Percentiles rank a stretch among this genome's conserved stretches.
phyloP scores from a whole-genome alignment of 2,329 filamentous ascomycete genomes.

The Truncatella angustata region DNA sequence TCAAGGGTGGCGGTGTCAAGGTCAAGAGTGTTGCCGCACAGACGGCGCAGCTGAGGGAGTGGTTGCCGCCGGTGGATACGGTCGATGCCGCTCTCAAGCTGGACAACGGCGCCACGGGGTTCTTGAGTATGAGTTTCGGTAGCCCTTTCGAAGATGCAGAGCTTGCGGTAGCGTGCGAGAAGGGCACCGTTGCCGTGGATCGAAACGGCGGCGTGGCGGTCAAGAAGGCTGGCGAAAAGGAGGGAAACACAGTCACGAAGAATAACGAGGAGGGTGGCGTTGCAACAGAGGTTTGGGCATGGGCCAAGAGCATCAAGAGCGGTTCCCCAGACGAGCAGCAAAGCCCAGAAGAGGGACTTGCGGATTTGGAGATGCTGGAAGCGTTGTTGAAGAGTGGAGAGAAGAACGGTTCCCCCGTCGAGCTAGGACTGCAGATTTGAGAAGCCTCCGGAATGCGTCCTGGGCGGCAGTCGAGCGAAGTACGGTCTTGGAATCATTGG shows the following conservation, averaged over 20 bases:
- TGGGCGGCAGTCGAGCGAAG: too few relatives aligned
- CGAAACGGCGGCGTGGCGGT: slow-evolving; percentile 37
- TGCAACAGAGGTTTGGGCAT: slow-evolving; percentile 58
- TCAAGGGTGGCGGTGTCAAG: slow-evolving; percentile 43
- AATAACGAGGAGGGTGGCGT: slow-evolving; percentile 44
- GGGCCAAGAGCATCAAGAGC: slow-evolving; percentile 50
- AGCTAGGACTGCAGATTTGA: slow-evolving; percentile 32
- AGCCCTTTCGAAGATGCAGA: slow-evolving; percentile 52
- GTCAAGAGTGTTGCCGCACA: slow-evolving; percentile 52
- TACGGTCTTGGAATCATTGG: too few relatives aligned
- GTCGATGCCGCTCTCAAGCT: slow-evolving; percentile 58
- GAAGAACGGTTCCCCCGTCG: slow-evolving; percentile 37
- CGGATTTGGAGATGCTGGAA: slow-evolving; percentile 59
- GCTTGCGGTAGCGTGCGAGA: slow-evolving; percentile 56
- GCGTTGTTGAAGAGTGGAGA: slow-evolving; percentile 48
- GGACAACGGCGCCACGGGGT: slow-evolving; percentile 53
- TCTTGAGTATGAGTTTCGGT: slow-evolving; percentile 56
- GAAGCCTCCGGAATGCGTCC: neutral
- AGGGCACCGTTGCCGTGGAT: slow-evolving; percentile 50
- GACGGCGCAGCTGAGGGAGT: slow-evolving; percentile 50
- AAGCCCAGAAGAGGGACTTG: slow-evolving; percentile 56
- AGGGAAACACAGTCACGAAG: slow-evolving; percentile 46
- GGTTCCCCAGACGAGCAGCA: slow-evolving; percentile 51
- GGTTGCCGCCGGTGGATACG: slow-evolving; percentile 66
- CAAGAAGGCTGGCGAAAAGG: slow-evolving; percentile 17